These are phyloP conservation scores for Arthrobotrys megalospora DNA, from an alignment of 2,329 filamentous ascomycete species.

Conservation along the genomic window DNA sequence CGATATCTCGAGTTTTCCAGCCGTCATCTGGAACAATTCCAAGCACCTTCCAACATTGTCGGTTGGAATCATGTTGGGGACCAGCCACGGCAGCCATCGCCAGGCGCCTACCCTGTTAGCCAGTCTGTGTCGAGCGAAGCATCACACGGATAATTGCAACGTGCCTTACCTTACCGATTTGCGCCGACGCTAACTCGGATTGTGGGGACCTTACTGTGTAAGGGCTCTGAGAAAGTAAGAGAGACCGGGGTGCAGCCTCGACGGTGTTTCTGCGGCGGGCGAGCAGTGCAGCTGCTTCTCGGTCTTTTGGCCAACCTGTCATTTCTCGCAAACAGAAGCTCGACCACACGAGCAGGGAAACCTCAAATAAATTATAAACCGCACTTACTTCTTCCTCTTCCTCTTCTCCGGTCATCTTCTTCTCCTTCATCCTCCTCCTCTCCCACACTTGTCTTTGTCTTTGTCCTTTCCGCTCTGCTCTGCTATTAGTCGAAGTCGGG, in stretches of 20 bases:
- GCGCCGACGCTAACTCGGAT: constrained; percentile 36
- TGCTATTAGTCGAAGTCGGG: constrained; percentile 4
- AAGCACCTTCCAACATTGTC: constrained; percentile 26
- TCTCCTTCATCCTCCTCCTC: constrained; percentile 36
- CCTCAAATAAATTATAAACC: constrained; percentile 52
- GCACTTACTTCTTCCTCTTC: constrained; percentile 19
- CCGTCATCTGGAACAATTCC: constrained; percentile 13
- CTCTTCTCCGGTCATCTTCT: constrained; percentile 26
- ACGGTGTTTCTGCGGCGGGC: constrained; percentile 3
- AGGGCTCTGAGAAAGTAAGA: too few species aligned
- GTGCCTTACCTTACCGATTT: constrained; percentile 53
- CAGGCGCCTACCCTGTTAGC: constrained; percentile 26
- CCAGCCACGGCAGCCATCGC: constrained; percentile 3
- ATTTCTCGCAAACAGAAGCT: constrained; percentile 37
- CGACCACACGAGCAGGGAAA: constrained; percentile 43
- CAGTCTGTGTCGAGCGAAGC: constrained; percentile 12
- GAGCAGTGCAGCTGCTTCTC: neutral
- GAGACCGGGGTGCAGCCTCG: constrained; percentile 2
- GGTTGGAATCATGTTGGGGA: constrained; percentile 15
- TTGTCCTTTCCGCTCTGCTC: neutral
- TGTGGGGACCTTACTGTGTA: constrained; percentile 41
- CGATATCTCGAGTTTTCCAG: neutral
- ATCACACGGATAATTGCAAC: constrained; percentile 42
- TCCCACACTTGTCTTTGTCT: constrained; percentile 7
- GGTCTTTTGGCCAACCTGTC: constrained; percentile 54